phyloP scores from a whole-genome alignment of 257 asterid species.

The Plectranthus barbatus region DNA sequence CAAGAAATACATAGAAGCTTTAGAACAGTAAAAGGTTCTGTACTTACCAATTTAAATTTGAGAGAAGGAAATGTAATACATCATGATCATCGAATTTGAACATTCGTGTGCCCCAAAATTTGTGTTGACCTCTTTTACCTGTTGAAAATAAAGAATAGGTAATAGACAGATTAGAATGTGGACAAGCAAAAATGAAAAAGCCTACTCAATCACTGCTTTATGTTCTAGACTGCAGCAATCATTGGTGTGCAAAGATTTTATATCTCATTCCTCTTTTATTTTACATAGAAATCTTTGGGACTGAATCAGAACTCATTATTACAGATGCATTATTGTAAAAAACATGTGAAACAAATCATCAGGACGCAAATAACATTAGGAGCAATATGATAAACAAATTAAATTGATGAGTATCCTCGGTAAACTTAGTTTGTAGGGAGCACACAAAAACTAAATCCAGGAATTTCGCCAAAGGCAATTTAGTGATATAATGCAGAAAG shows the following conservation, averaged over 20 bases:
- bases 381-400: slow-evolving; percentile 4
- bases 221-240: too few species aligned
- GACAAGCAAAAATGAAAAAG: neutral
- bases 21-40: slow-evolving; percentile 7
- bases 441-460: neutral
- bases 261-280: too few species aligned
- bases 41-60: slow-evolving; percentile 87
- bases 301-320: neutral
- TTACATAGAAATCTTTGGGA: too few species aligned
- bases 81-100: slow-evolving; percentile 89
- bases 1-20: slow-evolving; percentile 8
- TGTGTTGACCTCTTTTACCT: slow-evolving; percentile 97
- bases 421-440: neutral
- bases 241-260: too few species aligned
- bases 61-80: slow-evolving; percentile 94
- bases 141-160: slow-evolving; percentile 13
- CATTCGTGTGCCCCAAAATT: slow-evolving; percentile 99
- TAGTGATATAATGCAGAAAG: slow-evolving; percentile 7
- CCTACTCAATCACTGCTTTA: neutral
- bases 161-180: slow-evolving; percentile 1
- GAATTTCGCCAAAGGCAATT: neutral
- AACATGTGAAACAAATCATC: neutral
- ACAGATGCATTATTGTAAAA: neutral
- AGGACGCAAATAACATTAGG: neutral
- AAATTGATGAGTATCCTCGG: neutral